These are phyloP conservation scores for Scenedesmus sp. DNA, from an alignment of 163 green algal genomes.

Conservation along the genomic window DNA sequence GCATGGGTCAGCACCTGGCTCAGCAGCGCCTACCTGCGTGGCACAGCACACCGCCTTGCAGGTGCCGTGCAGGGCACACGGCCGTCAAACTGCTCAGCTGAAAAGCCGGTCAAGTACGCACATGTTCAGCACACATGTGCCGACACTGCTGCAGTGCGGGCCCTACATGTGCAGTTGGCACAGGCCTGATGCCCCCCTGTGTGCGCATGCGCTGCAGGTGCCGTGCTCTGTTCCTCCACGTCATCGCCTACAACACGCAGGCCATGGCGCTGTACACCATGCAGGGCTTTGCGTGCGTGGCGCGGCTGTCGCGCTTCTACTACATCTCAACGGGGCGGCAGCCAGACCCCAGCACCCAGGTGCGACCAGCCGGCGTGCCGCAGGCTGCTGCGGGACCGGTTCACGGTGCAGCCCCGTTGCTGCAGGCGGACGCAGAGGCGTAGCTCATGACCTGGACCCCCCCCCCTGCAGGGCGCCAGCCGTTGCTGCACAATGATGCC, in stretches of 20 bases:
- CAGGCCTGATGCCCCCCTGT: not conserved
- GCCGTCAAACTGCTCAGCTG: no score
- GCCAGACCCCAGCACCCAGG: constrained; percentile 40
- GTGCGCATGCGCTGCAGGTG: constrained; percentile 48
- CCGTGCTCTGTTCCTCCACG: constrained; percentile 69
- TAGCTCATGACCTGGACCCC: no score
- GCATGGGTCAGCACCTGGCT: constrained; percentile 66
- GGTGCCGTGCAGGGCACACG: not conserved
- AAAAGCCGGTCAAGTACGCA: no score
- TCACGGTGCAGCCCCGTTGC: not conserved
- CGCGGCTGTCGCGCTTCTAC: constrained; percentile 67
- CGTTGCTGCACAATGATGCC: no score
- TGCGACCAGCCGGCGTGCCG: not conserved
- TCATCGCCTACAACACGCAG: constrained; percentile 70
- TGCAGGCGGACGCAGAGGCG: no score
- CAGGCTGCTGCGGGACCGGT: not conserved
- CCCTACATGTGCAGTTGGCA: not conserved
- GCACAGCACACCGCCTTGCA: not conserved
- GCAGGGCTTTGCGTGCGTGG: constrained; percentile 59
- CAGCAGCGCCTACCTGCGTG: no score
- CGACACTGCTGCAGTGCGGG: not conserved
- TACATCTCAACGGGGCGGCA: constrained; percentile 61
- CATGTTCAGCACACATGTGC: no score
- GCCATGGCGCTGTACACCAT: constrained; percentile 66
- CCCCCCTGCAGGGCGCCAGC: no score